Conservation (phyloP, 768 basidiomycete species). For the Gloeostereum incarnatum region DNA sequence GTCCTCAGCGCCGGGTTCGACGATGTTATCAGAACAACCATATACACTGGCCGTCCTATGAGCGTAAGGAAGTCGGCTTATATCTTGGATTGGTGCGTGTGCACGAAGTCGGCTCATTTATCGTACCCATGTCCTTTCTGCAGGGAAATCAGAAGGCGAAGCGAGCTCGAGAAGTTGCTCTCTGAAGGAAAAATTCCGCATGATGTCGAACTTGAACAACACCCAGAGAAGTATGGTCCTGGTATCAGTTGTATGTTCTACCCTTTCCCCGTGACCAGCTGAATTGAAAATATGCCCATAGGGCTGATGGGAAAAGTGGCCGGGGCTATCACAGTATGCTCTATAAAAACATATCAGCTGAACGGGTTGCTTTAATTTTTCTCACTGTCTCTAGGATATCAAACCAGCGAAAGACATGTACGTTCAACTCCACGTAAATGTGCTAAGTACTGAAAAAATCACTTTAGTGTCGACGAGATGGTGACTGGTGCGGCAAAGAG, state of each 20-base stretch:
- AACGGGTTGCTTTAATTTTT: slow-evolving; percentile 2
- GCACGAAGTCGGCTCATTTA: slow-evolving; percentile 2
- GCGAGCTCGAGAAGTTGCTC: slow-evolving; percentile 51
- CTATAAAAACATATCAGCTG: neutral
- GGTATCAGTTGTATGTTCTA: slow-evolving; percentile 47
- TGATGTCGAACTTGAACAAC: slow-evolving; percentile 56
- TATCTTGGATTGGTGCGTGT: slow-evolving; percentile 56
- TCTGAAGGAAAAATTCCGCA: slow-evolving; percentile 67
- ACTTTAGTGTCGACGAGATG: slow-evolving; percentile 73
- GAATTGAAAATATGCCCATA: slow-evolving; percentile 14
- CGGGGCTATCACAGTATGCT: slow-evolving; percentile 51
- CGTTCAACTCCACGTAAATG: slow-evolving; percentile 15
- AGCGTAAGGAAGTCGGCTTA: slow-evolving; percentile 77
- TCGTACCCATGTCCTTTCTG: neutral
- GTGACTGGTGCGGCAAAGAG: slow-evolving; percentile 59
- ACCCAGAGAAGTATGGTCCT: slow-evolving; percentile 56
- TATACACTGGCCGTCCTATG: slow-evolving; percentile 76
- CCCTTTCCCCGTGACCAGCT: neutral
- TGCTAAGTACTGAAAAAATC: slow-evolving; percentile 7
- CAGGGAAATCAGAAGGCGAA: slow-evolving; percentile 54
- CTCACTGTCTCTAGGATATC: slow-evolving; percentile 41
- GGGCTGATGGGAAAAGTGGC: slow-evolving; percentile 79
- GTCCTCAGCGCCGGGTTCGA: slow-evolving; percentile 67
- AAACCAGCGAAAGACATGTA: slow-evolving; percentile 82
- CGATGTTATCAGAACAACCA: slow-evolving; percentile 59